Conservation (phyloP, 129 eudicot genomes). For the Dittrichia graveolens region DNA sequence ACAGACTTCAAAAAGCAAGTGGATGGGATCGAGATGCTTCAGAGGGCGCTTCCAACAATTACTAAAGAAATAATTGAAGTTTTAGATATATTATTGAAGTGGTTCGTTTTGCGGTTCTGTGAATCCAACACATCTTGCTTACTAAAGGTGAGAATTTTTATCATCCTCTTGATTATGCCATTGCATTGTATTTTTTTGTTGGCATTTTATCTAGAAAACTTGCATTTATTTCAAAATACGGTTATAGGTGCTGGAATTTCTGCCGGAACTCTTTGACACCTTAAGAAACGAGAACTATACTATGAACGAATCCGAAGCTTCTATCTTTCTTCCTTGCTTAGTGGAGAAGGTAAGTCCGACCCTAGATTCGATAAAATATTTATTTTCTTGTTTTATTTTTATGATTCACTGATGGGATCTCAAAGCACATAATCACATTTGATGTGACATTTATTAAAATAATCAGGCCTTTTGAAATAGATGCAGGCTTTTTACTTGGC, state of each 20-base stretch:
- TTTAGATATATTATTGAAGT: slow-evolving; percentile 77
- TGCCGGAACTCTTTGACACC: slow-evolving; percentile 78
- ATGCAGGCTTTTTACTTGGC: too few relatives aligned
- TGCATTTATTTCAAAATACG: slow-evolving; percentile 10
- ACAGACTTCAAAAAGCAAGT: slow-evolving; percentile 96
- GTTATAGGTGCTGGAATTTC: slow-evolving; percentile 85
- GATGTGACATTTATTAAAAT: neutral
- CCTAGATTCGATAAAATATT: slow-evolving; percentile 8
- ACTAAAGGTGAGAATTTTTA: slow-evolving; percentile 61
- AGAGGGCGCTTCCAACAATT: slow-evolving; percentile 83
- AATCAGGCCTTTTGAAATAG: too few relatives aligned
- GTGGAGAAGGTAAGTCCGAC: slow-evolving; percentile 72
- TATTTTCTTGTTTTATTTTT: neutral
- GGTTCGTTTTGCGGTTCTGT: slow-evolving; percentile 96
- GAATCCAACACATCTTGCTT: slow-evolving; percentile 97
- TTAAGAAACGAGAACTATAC: slow-evolving; percentile 81
- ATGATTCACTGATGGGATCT: neutral
- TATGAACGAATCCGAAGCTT: slow-evolving; percentile 93
- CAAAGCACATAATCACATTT: neutral
- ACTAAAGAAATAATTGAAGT: slow-evolving; percentile 78
- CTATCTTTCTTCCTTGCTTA: slow-evolving; percentile 94
- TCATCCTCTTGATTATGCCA: slow-evolving; percentile 4
- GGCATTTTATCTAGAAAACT: slow-evolving; percentile 1
- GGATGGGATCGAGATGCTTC: slow-evolving; percentile 98
- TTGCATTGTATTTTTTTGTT: neutral